Percentiles rank a stretch among this genome's conserved stretches.
Conservation (phyloP, 257 asterid genomes). For the Fraxinus cuspidata region DNA sequence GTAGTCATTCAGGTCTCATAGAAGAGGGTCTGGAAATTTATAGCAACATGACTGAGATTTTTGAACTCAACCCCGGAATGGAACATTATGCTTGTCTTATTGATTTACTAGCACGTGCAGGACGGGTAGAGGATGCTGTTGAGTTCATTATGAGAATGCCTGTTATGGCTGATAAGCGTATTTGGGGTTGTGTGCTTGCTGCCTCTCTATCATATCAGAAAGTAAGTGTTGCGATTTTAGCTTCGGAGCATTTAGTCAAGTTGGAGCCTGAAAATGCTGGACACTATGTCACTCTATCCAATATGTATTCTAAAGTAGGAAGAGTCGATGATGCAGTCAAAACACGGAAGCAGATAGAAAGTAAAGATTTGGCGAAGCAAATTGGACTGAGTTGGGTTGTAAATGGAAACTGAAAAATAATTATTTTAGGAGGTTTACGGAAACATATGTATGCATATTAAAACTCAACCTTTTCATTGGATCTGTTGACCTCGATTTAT, state of each 20-base stretch:
- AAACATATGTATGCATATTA: no score
- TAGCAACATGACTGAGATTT: conserved; percentile 32
- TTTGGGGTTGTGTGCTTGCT: conserved; percentile 48
- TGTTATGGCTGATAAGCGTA: conserved; percentile 30
- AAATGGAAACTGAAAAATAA: conserved; percentile 23
- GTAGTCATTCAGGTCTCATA: conserved; percentile 50
- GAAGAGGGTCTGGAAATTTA: conserved; percentile 37
- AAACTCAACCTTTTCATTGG: neutral
- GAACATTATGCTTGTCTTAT: conserved; percentile 42
- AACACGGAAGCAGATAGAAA: conserved; percentile 37
- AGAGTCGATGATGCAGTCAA: conserved; percentile 35
- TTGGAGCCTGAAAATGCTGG: conserved; percentile 55
- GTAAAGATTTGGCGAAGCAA: conserved; percentile 39
- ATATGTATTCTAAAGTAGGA: conserved; percentile 43
- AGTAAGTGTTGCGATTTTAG: conserved; percentile 32
- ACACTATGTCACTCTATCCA: conserved; percentile 45
- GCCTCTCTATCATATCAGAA: conserved; percentile 30
- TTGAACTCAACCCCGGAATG: conserved; percentile 30
- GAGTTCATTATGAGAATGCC: conserved; percentile 25
- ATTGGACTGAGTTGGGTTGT: conserved; percentile 38
- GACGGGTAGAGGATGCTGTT: conserved; percentile 46
- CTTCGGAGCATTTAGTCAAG: conserved; percentile 38
- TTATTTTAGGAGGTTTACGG: no score
- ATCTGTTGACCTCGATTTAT: no score
- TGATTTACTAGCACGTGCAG: conserved; percentile 49